Conservation (phyloP, 2,329 filamentous ascomycete genomes). For the Fusarium begoniae region DNA sequence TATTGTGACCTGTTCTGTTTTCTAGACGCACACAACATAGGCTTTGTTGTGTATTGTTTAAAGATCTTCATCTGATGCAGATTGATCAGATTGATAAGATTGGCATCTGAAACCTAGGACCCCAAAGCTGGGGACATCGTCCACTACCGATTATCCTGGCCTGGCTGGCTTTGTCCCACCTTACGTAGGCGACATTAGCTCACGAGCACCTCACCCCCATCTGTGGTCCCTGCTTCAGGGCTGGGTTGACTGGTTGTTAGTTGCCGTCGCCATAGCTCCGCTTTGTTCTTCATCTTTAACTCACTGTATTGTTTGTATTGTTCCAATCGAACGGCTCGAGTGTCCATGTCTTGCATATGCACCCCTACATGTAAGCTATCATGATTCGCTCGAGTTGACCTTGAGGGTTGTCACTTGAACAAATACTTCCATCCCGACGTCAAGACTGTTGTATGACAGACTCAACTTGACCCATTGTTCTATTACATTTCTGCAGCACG, state of each 20-base stretch:
- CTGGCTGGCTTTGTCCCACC: constrained; percentile 20
- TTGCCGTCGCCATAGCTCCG: background rate
- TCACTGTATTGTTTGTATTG: background rate
- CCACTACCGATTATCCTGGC: constrained; percentile 18
- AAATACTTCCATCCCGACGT: background rate
- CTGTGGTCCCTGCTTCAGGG: background rate
- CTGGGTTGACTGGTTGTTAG: background rate
- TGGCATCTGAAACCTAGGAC: constrained; percentile 12
- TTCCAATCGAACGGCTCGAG: background rate
- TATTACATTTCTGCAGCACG: background rate
- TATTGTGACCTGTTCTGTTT: background rate
- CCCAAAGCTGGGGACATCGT: constrained; percentile 24
- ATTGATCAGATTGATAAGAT: constrained; percentile 46
- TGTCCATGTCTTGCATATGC: background rate
- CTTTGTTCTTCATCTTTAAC: background rate
- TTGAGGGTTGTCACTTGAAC: background rate
- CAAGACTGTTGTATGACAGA: background rate
- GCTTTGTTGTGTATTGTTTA: background rate
- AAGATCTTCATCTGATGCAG: constrained; percentile 39
- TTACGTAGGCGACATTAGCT: constrained; percentile 7
- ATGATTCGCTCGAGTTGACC: background rate
- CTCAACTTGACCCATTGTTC: background rate
- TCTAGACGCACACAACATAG: background rate
- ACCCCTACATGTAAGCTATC: background rate
- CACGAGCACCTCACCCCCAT: constrained; percentile 9